phyloP scores from a whole-genome alignment of 2,329 filamentous ascomycete species.

The Conoideocrella luteorostrata region DNA sequence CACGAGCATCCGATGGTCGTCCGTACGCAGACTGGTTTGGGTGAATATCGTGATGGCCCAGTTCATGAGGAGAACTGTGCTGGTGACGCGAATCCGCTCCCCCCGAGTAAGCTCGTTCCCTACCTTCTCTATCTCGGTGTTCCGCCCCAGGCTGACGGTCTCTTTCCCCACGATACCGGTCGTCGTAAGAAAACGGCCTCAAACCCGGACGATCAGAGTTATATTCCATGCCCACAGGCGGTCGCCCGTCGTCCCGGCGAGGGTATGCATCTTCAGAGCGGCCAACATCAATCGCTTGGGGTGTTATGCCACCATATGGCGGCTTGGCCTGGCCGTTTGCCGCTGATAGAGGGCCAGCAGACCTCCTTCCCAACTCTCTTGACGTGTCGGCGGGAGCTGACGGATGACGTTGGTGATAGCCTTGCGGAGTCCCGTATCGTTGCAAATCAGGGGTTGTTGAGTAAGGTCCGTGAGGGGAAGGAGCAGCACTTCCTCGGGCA shows the following conservation, averaged over 20 bases:
- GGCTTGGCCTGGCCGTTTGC: constrained; percentile 46
- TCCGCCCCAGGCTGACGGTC: constrained; percentile 41
- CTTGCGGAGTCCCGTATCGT: constrained; percentile 54
- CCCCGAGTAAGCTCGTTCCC: constrained; percentile 43
- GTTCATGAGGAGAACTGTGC: constrained; percentile 28
- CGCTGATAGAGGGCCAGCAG: constrained; percentile 37
- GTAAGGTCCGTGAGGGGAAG: constrained; percentile 44
- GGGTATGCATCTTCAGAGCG: constrained; percentile 38
- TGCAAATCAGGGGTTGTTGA: constrained; percentile 54
- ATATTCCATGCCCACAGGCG: constrained; percentile 38
- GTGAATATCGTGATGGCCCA: constrained; percentile 38
- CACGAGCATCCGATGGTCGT: constrained; percentile 31
- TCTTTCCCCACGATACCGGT: constrained; percentile 44
- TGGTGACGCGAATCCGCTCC: constrained; percentile 37
- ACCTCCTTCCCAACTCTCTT: constrained; percentile 31
- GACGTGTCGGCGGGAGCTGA: constrained; percentile 40
- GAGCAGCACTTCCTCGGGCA: constrained; percentile 36
- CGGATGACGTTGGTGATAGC: constrained; percentile 45
- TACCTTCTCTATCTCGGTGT: constrained; percentile 34
- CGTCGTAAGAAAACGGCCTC: constrained; percentile 43
- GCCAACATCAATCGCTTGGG: constrained; percentile 41
- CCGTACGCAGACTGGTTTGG: constrained; percentile 39
- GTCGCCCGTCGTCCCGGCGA: constrained; percentile 42
- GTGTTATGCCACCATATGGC: constrained; percentile 36
- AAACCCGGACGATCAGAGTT: constrained; percentile 43